Evolutionary conservation across 1,139 yeast genomes (phyloP), one percentile per base, ranked within the genome.

Genomic region (Blastobotrys malaysiensis): DNA sequence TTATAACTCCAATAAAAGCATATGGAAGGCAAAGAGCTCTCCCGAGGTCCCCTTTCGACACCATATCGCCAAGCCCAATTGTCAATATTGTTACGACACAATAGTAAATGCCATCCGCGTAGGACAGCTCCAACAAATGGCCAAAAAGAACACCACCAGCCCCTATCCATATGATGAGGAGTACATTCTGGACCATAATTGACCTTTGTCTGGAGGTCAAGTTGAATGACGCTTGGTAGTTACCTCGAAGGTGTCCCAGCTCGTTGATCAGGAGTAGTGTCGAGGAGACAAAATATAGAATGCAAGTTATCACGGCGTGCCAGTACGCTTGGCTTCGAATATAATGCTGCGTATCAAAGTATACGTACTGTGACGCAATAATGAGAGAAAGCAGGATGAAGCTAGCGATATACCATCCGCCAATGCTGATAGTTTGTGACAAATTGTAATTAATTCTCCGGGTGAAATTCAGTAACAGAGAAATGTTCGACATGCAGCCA

Each of bases 21-120:
- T 82, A 86, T 1, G 85, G 69, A 52, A 88, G 72, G 0, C 78
- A 75, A 59, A 86, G 70, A 0, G 83, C 84, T 63, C 81, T 79
- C 0, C 85, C 77, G 0, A 80, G 80, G 1, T 76, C 71, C 0
- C 77, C 68, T 0, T 59, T 43, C 0, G 96, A 91, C 0, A 76
- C 72, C 39, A 84, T 75, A 63, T 86, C 95, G 36, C 96, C 96
- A 19, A 85, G 73, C 0, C 97, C 97, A 46, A 89, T 78, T 0
- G 97, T 89, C 48, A 87, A 72, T 39, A 86, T 72, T 0, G 95
- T 83, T 0, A 86, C 89, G 18, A 81, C 78, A 63, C 89, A 83
- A 65, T 78, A 88, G 65, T 87, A 88, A 46, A 88, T 67, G 0
- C 87, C 80, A 24, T 81, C 76, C 0, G 91, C 88, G 64, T 78